These are phyloP conservation scores for Yamadazyma tumulicola DNA, from an alignment of 805 yeast genomes.

Conservation along the genomic window DNA sequence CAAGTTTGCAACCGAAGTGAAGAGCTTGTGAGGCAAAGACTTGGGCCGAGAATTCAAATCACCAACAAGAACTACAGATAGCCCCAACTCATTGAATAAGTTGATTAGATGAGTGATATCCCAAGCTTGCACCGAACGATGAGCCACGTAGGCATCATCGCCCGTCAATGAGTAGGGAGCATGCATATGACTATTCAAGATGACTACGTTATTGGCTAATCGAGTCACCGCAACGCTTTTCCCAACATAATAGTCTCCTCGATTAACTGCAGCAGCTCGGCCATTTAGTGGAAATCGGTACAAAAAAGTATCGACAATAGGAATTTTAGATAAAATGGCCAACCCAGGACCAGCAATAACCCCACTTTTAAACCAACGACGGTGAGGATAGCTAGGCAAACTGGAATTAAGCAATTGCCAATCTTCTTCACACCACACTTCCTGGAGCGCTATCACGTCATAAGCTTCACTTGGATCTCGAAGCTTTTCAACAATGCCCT, in stretches of 20 bases:
- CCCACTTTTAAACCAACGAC: constrained; percentile 75
- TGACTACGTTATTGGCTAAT: constrained; percentile 62
- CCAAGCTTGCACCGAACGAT: constrained; percentile 96
- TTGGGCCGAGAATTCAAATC: constrained; percentile 90
- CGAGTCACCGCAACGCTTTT: constrained; percentile 76
- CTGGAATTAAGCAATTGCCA: constrained; percentile 59
- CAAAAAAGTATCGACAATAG: constrained; percentile 74
- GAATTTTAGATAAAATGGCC: constrained; percentile 77
- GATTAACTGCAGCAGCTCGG: constrained; percentile 83
- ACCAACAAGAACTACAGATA: constrained; percentile 86
- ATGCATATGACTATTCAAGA: constrained; percentile 92
- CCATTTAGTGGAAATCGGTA: constrained; percentile 92
- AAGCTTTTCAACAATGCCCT: constrained; percentile 69
- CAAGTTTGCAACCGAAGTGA: constrained; percentile 66
- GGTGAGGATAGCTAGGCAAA: constrained; percentile 55
- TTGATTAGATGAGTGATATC: constrained; percentile 71
- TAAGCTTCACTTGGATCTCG: constrained; percentile 40
- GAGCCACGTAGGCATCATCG: constrained; percentile 86
- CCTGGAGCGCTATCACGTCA: constrained; percentile 92
- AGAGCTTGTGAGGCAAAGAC: constrained; percentile 71
- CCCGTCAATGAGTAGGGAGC: constrained; percentile 82
- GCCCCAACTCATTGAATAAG: constrained; percentile 65
- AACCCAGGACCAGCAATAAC: constrained; percentile 92
- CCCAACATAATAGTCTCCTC: constrained; percentile 98
- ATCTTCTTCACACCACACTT: constrained; percentile 85